These are phyloP conservation scores for Trichophyton equinum DNA, from an alignment of 2,329 filamentous ascomycete species.

Conservation along the genomic window DNA sequence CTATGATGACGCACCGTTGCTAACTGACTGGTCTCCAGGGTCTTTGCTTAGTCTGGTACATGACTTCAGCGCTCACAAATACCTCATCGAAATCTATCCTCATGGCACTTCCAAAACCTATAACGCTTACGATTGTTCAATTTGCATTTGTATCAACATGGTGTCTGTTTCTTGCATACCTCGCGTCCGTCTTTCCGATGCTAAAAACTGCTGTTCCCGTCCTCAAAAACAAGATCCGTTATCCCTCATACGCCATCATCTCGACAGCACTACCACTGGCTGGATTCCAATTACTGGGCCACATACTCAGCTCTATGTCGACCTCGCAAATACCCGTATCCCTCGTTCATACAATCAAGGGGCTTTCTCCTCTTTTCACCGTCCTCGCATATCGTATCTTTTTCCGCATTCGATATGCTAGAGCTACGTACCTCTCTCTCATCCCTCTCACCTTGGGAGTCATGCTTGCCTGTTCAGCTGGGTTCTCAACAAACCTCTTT, in stretches of 20 bases:
- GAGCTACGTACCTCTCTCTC: conserved; percentile 74
- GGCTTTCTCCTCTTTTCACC: conserved; percentile 87
- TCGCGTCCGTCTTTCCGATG: conserved; percentile 59
- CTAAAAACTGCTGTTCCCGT: conserved; percentile 62
- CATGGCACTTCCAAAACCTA: conserved; percentile 77
- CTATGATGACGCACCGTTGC: background rate
- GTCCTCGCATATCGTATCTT: conserved; percentile 84
- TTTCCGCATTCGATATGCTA: conserved; percentile 78
- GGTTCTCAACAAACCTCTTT: conserved; percentile 75
- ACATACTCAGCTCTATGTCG: conserved; percentile 85
- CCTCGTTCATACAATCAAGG: conserved; percentile 96
- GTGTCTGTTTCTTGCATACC: conserved; percentile 66
- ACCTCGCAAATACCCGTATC: conserved; percentile 93
- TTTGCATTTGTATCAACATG: conserved; percentile 85
- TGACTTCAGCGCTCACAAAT: conserved; percentile 89
- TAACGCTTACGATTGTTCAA: conserved; percentile 83
- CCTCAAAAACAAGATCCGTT: conserved; percentile 69
- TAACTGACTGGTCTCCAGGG: conserved; percentile 40
- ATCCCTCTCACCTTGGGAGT: conserved; percentile 91
- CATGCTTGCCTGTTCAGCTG: conserved; percentile 87
- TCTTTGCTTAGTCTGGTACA: conserved; percentile 85
- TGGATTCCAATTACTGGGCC: conserved; percentile 82
- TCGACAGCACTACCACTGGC: conserved; percentile 81
- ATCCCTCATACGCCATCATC: conserved; percentile 69
- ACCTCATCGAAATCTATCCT: conserved; percentile 96